phyloP scores from a whole-genome alignment of 768 basidiomycete species.

The Tricholoma bakamatsutake region DNA sequence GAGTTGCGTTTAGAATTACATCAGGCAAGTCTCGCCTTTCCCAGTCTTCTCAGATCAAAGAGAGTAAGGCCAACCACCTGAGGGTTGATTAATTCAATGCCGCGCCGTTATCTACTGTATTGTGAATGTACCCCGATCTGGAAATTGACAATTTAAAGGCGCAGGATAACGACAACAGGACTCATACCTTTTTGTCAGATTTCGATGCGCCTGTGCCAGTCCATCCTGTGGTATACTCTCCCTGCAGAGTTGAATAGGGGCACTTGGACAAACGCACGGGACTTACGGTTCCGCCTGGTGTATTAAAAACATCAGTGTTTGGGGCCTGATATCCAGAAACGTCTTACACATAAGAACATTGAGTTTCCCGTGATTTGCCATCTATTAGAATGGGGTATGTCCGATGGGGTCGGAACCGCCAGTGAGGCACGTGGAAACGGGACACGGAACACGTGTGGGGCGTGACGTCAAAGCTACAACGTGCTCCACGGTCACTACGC shows the following conservation, averaged over 20 bases:
- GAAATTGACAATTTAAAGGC: not conserved
- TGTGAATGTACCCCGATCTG: conserved; percentile 60
- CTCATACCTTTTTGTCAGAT: conserved; percentile 85
- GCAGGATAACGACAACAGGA: not conserved
- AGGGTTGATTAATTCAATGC: conserved; percentile 11
- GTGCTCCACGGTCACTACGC: not conserved
- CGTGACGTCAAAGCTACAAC: conserved; percentile 1
- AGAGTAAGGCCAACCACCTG: conserved; percentile 87
- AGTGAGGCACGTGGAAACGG: not conserved
- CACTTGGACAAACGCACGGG: not conserved
- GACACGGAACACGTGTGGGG: conserved; percentile 1
- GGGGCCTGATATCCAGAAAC: not conserved
- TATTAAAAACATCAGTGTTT: conserved; percentile 4
- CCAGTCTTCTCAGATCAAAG: conserved; percentile 82
- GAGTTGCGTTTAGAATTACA: not conserved
- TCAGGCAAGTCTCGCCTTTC: conserved; percentile 47
- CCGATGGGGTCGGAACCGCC: not conserved
- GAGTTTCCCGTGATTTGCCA: conserved; percentile 45
- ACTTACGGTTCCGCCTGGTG: conserved; percentile 34
- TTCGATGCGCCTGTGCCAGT: conserved; percentile 87
- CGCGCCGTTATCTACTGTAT: not conserved
- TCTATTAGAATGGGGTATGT: conserved; percentile 15
- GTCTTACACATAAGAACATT: conserved; percentile 76
- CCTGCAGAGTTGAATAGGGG: conserved; percentile 28
- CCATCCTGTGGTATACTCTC: conserved; percentile 96